A percentile compares a stretch with the other conserved stretches of the same genome.
phyloP scores from a whole-genome alignment of 257 asterid species.

The Solanum lycopersicoides region DNA sequence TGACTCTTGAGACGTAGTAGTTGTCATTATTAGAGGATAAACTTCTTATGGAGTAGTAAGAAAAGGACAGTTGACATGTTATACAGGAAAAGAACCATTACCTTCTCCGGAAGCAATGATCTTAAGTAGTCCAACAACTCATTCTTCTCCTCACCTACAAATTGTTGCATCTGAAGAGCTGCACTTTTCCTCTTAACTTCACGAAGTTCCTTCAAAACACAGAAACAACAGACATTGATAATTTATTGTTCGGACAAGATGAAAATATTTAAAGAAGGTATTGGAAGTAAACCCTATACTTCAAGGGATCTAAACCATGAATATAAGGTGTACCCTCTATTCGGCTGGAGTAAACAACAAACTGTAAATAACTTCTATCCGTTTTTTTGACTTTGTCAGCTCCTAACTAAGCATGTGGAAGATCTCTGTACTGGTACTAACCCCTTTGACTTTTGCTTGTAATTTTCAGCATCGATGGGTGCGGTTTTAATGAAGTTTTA shows the following conservation, averaged over 20 bases:
- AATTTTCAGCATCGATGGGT: not conserved
- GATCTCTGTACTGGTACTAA: not conserved
- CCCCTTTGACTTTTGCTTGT: not conserved
- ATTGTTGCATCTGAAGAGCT: slow-evolving; percentile 97
- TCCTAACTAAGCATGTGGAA: not conserved
- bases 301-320: not conserved
- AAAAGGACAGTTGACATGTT: not conserved
- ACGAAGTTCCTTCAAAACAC: slow-evolving; percentile 59
- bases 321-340: not conserved
- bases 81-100: slow-evolving; percentile 1
- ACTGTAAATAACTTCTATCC: not conserved
- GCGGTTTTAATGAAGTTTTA: not conserved
- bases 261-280: not conserved
- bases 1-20: not conserved
- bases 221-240: not conserved
- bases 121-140: slow-evolving; percentile 87
- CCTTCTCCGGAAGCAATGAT: slow-evolving; percentile 91
- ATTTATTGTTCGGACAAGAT: not conserved
- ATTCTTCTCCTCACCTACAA: slow-evolving; percentile 93
- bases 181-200: slow-evolving; percentile 84
- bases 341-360: not conserved
- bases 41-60: not conserved
- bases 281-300: not conserved
- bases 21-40: not conserved
- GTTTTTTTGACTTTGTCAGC: not conserved